Evolutionary conservation across 441 rosid species (phyloP).

Genomic region (California macrophylla): DNA sequence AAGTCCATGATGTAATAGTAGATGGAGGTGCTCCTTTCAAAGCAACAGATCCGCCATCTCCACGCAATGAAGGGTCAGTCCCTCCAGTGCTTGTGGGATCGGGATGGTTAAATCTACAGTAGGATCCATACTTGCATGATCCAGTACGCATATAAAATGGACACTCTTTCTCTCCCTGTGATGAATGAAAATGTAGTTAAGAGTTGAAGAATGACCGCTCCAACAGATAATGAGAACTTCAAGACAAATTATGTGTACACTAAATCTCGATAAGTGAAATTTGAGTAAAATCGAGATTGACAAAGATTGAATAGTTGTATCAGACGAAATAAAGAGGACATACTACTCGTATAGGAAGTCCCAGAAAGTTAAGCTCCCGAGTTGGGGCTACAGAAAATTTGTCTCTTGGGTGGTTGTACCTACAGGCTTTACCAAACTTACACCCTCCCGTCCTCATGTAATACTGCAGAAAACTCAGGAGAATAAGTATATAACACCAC

Average conservation of each 20-base stretch:
- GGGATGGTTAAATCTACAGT: slow-evolving; percentile 86
- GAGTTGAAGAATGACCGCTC: neutral
- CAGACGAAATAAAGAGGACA: neutral
- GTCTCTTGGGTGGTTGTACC: slow-evolving; percentile 58
- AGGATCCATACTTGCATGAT: slow-evolving; percentile 79
- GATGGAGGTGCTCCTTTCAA: slow-evolving; percentile 38
- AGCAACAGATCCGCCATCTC: slow-evolving; percentile 48
- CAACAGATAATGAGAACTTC: neutral
- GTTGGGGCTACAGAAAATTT: slow-evolving; percentile 25
- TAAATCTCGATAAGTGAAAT: no score
- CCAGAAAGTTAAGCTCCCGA: slow-evolving; percentile 71
- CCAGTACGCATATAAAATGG: slow-evolving; percentile 86
- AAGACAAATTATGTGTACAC: neutral
- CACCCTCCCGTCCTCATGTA: slow-evolving; percentile 87
- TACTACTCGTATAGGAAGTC: slow-evolving; percentile 81
- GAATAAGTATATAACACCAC: slow-evolving; percentile 13
- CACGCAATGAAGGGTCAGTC: slow-evolving; percentile 37
- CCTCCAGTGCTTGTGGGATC: slow-evolving; percentile 56
- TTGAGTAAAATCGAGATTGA: no score
- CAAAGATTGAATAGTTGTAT: neutral
- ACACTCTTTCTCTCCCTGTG: slow-evolving; percentile 77
- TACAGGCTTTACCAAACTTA: slow-evolving; percentile 81
- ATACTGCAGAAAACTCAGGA: slow-evolving; percentile 47
- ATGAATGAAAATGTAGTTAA: neutral
- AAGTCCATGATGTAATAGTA: slow-evolving; percentile 51